Conservation (phyloP, 2,329 filamentous ascomycete genomes). For the Didymella segeticola region DNA sequence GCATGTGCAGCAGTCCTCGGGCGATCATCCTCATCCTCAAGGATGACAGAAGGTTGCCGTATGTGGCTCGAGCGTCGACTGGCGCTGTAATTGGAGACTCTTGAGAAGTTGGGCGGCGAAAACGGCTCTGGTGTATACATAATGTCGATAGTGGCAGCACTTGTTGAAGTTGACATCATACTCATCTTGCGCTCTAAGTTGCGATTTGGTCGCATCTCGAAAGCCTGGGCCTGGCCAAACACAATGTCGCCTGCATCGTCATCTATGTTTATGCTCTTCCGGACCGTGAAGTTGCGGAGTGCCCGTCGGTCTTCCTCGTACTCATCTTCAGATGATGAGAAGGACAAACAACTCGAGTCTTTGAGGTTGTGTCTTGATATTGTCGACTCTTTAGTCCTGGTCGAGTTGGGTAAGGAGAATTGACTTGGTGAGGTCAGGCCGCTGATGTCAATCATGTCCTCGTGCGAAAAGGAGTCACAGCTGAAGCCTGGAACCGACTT, state of each 20-base stretch:
- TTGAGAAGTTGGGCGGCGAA: constrained; percentile 27
- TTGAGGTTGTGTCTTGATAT: constrained; percentile 45
- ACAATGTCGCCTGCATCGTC: constrained; percentile 45
- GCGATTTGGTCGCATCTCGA: constrained; percentile 39
- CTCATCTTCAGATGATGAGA: constrained; percentile 50
- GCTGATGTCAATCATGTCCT: constrained; percentile 30
- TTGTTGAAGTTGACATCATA: constrained; percentile 43
- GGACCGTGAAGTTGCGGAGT: constrained; percentile 27
- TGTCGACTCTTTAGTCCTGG: constrained; percentile 44
- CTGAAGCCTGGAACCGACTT: constrained; percentile 21
- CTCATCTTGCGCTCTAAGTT: constrained; percentile 43
- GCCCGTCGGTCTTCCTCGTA: constrained; percentile 27
- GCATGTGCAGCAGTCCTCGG: constrained; percentile 36
- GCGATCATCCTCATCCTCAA: constrained; percentile 41
- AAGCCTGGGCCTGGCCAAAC: constrained; percentile 48
- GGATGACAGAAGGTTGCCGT: constrained; percentile 49
- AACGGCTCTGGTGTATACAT: constrained; percentile 47
- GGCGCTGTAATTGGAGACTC: constrained; percentile 26
- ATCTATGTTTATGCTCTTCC: constrained; percentile 44
- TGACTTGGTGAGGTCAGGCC: constrained; percentile 41
- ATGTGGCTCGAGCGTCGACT: constrained; percentile 40
- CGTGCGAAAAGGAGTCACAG: constrained; percentile 30
- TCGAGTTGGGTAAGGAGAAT: constrained; percentile 36
- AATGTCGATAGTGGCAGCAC: constrained; percentile 48
- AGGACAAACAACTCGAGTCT: constrained; percentile 48